A percentile compares a stretch with the other conserved stretches of the same genome.
Evolutionary conservation across 768 basidiomycete genomes (phyloP).

Genomic region (Galerina sulciceps): DNA sequence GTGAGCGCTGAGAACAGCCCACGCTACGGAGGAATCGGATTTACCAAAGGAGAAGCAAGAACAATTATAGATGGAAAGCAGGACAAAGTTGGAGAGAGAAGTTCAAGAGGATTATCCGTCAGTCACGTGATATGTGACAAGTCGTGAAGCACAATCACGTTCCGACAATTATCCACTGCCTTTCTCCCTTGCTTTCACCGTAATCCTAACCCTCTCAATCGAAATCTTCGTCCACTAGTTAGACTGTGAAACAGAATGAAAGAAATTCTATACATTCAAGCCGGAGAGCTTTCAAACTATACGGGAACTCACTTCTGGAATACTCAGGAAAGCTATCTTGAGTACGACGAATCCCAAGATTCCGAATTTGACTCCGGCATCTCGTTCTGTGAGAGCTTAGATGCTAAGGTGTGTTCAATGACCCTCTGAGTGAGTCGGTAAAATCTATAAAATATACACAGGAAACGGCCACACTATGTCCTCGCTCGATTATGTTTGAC

Average conservation of each 20-base stretch:
- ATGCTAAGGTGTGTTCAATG: conserved; percentile 45
- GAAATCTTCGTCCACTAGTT: background rate
- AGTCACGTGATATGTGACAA: too few relatives aligned
- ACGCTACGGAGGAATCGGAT: background rate
- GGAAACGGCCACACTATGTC: conserved; percentile 56
- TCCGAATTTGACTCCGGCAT: conserved; percentile 53
- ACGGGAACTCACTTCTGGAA: conserved; percentile 84
- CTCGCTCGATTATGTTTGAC: conserved; percentile 71
- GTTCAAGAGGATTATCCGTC: too few relatives aligned
- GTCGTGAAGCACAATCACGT: too few relatives aligned
- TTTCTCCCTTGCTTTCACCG: too few relatives aligned
- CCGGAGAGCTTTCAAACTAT: conserved; percentile 69
- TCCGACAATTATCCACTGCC: too few relatives aligned
- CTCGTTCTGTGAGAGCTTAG: conserved; percentile 69
- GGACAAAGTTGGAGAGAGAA: too few relatives aligned
- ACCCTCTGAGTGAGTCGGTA: background rate
- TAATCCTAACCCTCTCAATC: background rate
- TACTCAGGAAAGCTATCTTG: conserved; percentile 73
- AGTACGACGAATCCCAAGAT: conserved; percentile 48
- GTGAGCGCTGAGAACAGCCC: too few relatives aligned
- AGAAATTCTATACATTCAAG: conserved; percentile 82
- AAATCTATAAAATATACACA: conserved; percentile 27
- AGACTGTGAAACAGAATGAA: conserved; percentile 47
- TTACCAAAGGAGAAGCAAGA: background rate
- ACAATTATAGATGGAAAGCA: too few relatives aligned